Conservation (phyloP, 116 monocot species). For the Iris pallida region DNA sequence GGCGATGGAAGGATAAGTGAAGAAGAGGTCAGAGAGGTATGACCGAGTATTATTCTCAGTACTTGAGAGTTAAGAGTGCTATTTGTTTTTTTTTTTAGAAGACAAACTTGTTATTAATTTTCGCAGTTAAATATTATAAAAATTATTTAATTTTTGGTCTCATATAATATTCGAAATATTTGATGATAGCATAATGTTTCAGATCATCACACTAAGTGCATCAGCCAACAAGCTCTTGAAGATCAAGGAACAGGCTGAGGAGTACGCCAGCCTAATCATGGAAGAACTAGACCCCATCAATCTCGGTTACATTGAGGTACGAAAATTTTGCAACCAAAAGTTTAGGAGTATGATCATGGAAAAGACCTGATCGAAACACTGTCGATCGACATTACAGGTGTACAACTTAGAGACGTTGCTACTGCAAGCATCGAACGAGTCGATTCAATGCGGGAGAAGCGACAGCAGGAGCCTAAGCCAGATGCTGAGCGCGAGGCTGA, state of each 20-base stretch:
- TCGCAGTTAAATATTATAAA: too few relatives aligned
- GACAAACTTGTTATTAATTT: background rate
- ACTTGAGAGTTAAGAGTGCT: background rate
- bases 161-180: background rate
- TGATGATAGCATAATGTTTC: too few relatives aligned
- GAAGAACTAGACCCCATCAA: conserved; percentile 78
- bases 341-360: too few relatives aligned
- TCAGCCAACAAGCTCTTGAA: conserved; percentile 80
- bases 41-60: too few relatives aligned
- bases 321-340: background rate
- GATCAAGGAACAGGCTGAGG: conserved; percentile 74
- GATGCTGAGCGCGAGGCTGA: conserved; percentile 71
- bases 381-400: conserved; percentile 38
- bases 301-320: conserved; percentile 70
- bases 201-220: conserved; percentile 78
- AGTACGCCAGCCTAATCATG: conserved; percentile 84
- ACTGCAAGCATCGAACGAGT: conserved; percentile 51
- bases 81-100: too few relatives aligned
- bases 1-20: conserved; percentile 69
- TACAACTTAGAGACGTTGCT: conserved; percentile 74
- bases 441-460: conserved; percentile 31
- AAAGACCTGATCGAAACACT: background rate
- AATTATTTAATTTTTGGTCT: background rate
- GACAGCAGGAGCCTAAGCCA: conserved; percentile 77
- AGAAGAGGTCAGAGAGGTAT: conserved; percentile 68